Percentiles rank a stretch among this genome's conserved stretches.
These are phyloP conservation scores for Collybia nuda DNA, from an alignment of 768 basidiomycete species.

Conservation along the genomic window DNA sequence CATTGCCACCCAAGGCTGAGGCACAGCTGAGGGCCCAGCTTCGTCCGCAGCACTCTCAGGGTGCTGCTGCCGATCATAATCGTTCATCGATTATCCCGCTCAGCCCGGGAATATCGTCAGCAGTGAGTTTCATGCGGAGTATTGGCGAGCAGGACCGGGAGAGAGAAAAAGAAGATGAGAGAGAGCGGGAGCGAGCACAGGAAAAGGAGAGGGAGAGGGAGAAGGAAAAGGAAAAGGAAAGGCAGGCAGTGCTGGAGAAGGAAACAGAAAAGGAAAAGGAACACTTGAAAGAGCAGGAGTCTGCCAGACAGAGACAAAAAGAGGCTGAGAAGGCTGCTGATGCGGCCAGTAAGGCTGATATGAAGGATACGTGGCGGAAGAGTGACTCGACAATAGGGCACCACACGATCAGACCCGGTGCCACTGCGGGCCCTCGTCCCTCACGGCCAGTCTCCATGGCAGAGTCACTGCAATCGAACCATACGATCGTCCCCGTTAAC, in stretches of 20 bases:
- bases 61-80: constrained; percentile 25
- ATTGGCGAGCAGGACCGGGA: constrained; percentile 27
- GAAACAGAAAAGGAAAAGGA: constrained; percentile 11
- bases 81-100: constrained; percentile 54
- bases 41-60: constrained; percentile 2
- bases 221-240: constrained; percentile 14
- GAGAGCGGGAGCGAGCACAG: constrained; percentile 5
- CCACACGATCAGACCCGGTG: constrained; percentile 64
- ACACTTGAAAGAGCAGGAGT: not conserved
- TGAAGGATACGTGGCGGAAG: constrained; percentile 76
- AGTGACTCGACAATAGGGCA: constrained; percentile 83
- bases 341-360: constrained; percentile 30
- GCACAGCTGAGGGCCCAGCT: not conserved
- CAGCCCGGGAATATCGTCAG: constrained; percentile 57
- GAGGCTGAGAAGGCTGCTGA: constrained; percentile 4
- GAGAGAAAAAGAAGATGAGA: constrained; percentile 7
- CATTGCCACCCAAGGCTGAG: constrained; percentile 18
- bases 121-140: constrained; percentile 55
- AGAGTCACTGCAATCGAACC: constrained; percentile 71
- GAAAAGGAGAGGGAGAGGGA: constrained; percentile 22
- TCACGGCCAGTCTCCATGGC: constrained; percentile 78
- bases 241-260: constrained; percentile 14
- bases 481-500: constrained; percentile 67
- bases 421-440: constrained; percentile 38
- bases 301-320: not conserved